Base-by-base conservation (phyloP, 768 basidiomycete species). In the Boletus sensibilis region DNA sequence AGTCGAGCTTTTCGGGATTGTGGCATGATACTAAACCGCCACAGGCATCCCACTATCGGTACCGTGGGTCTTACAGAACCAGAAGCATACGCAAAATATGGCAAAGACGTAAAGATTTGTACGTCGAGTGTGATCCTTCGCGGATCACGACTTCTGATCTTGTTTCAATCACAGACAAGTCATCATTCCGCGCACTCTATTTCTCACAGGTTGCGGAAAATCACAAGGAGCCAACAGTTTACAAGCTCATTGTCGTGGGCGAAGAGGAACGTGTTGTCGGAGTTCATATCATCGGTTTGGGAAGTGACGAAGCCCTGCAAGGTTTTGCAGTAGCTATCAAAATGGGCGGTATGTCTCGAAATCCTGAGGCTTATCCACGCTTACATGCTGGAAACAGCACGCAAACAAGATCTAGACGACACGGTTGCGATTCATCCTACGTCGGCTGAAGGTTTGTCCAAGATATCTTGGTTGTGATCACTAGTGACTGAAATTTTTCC, bases 291-390 rank as follows among this genome's bases (percentile, higher is more conserved):
- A 85, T 98, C 55, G 97, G 97, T 8, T 67, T 79, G 58, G 97
- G 97, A 41, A 90, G 88, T 65, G 97, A 99, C 69, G 97, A 99
- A 75, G 83, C 90, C 63, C 75, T 95, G 75, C 97, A 99, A 79
- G 96, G 96, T 60, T 98, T 97, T 73, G 92, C 78, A 2, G 93
- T 98, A n/a, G 97, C 97, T 13, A 79, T 99, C 64, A 98, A 98
- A 79, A 96, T 98, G 96, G 90, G 90, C 21, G 82, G 79, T 82
- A 64, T 12, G 79, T 72, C 11, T 34, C 10, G 8, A 50, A 40
- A 38, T 23, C 2, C 8, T 13, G 14, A 20, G 7, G 16, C 34
- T 34, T 23, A 16, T 47, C 21, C n/a, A 25, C 9, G 8, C 57
- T 66, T 13, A 72, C 29, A 21, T 10, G 3, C 33, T 40, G 16